Evolutionary conservation across 1,284 basidiomycete species (phyloP).

Genomic region (Prillingera fragicola): DNA sequence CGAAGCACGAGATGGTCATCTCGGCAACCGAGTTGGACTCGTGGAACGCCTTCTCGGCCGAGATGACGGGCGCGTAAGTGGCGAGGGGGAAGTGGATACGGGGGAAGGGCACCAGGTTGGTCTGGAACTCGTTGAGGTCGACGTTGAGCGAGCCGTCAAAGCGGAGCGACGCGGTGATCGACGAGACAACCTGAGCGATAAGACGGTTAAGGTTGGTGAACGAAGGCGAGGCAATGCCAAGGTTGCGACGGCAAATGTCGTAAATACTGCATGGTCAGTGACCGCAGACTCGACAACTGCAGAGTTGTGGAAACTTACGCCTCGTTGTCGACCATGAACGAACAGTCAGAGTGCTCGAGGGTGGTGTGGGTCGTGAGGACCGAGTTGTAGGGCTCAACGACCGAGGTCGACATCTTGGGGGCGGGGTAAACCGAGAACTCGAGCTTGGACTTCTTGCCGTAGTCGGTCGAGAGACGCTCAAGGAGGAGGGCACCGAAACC

Average conservation of each 20-base stretch:
- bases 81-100: conserved; percentile 98
- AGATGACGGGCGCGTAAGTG: conserved; percentile 91
- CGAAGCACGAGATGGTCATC: conserved; percentile 98
- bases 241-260: conserved; percentile 96
- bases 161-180: conserved; percentile 91
- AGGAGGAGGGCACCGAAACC: conserved; percentile 97
- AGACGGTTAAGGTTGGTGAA: conserved; percentile 94
- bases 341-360: conserved; percentile 98
- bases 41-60: conserved; percentile 68
- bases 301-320: conserved; percentile 50
- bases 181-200: conserved; percentile 97
- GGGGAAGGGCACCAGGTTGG: conserved; percentile 93
- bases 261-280: conserved; percentile 61
- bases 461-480: conserved; percentile 93
- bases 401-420: conserved; percentile 87
- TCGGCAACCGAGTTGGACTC: conserved; percentile 97
- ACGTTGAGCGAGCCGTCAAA: conserved; percentile 98
- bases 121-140: conserved; percentile 98
- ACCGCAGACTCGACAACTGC: neutral
- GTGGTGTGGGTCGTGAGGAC: conserved; percentile 98
- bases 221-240: conserved; percentile 79
- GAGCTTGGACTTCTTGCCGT: conserved; percentile 98
- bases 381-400: conserved; percentile 99
- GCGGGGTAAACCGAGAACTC: conserved; percentile 99
- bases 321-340: conserved; percentile 98